Evolutionary conservation across 2,329 filamentous ascomycete genomes (phyloP).

Genomic region (Ceratocystis destructans): DNA sequence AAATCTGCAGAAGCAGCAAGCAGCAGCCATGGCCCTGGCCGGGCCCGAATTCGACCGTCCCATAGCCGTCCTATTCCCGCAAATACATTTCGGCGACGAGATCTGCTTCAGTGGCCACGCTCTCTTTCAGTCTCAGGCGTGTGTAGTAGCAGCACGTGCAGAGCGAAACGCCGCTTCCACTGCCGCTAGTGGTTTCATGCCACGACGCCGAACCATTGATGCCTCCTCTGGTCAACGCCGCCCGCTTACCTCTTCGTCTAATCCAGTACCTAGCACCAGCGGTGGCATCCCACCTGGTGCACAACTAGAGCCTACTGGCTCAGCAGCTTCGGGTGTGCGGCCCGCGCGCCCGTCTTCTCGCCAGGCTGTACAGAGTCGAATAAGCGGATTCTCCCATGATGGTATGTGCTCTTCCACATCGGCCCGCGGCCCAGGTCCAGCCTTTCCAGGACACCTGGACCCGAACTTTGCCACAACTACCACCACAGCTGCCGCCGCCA

Average conservation of each 20-base stretch:
- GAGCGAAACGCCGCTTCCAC: constrained; percentile 13
- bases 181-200: constrained; percentile 5
- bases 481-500: background rate
- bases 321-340: constrained; percentile 15
- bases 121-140: constrained; percentile 16
- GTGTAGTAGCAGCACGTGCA: constrained; percentile 15
- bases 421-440: constrained; percentile 6
- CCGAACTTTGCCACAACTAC: constrained; percentile 10
- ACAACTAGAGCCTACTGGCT: constrained; percentile 12
- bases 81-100: constrained; percentile 17
- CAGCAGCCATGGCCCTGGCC: constrained; percentile 3
- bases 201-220: constrained; percentile 15
- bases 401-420: constrained; percentile 14
- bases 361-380: constrained; percentile 14
- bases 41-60: constrained; percentile 14
- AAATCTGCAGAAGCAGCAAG: constrained; percentile 7
- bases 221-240: background rate
- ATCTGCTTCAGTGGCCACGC: constrained; percentile 19
- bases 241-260: background rate
- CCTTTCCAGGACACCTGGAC: constrained; percentile 3
- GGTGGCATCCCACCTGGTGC: background rate
- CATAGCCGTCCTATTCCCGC: constrained; percentile 17
- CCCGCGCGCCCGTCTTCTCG: constrained; percentile 17
- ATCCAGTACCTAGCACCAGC: background rate
- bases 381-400: constrained; percentile 10